Conservation (phyloP, 495 filamentous ascomycete species). For the Lepraria neglecta region DNA sequence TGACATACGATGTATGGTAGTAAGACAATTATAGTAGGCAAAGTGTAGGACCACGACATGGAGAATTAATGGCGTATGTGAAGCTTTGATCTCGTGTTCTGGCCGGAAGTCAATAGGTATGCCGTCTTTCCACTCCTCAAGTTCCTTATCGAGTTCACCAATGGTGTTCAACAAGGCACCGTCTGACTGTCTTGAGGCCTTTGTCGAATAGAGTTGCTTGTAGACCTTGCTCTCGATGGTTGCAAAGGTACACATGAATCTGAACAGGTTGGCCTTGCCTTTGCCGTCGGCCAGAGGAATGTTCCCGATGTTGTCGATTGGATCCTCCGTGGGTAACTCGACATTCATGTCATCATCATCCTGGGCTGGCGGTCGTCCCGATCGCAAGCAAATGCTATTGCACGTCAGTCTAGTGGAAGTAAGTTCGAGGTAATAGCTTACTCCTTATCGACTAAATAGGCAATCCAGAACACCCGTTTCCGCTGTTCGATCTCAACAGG, state of each 20-base stretch:
- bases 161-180: conserved; percentile 94
- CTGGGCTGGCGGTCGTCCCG: conserved; percentile 86
- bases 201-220: conserved; percentile 86
- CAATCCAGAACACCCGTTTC: conserved; percentile 97
- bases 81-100: conserved; percentile 87
- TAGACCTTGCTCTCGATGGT: conserved; percentile 92
- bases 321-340: conserved; percentile 86
- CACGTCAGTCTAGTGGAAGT: conserved; percentile 21
- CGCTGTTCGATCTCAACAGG: conserved; percentile 88
- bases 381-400: conserved; percentile 71
- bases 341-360: conserved; percentile 99
- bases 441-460: conserved; percentile 93
- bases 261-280: conserved; percentile 88
- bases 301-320: conserved; percentile 84
- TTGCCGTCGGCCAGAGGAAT: conserved; percentile 87
- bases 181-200: conserved; percentile 84
- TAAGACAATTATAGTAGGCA: conserved; percentile 94
- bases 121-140: conserved; percentile 93
- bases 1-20: conserved; percentile 97
- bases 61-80: conserved; percentile 81
- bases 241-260: conserved; percentile 83
- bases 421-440: conserved; percentile 30
- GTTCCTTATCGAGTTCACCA: conserved; percentile 84
- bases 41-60: conserved; percentile 93
- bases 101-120: conserved; percentile 92